Percentiles rank a stretch among this genome's conserved stretches.
These are phyloP conservation scores for Holtermanniella nyarrowii DNA, from an alignment of 768 basidiomycete genomes.

Conservation along the genomic window DNA sequence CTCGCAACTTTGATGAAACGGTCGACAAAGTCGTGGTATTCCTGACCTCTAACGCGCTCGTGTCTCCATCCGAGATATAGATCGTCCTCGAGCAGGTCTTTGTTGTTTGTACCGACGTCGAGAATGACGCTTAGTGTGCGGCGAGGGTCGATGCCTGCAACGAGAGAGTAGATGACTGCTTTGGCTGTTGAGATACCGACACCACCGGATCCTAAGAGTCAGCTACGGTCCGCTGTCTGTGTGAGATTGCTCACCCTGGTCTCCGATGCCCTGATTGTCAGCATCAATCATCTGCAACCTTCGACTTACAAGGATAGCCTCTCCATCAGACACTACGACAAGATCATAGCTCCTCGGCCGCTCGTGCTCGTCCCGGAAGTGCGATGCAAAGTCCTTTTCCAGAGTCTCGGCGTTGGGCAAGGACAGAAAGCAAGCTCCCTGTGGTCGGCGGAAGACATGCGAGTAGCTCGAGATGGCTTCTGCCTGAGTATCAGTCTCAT, in stretches of 20 bases:
- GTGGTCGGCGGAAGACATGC: constrained; percentile 64
- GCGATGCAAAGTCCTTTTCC: constrained; percentile 54
- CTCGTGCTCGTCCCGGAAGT: neutral
- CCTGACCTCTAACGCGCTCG: constrained; percentile 57
- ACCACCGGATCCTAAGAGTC: constrained; percentile 31
- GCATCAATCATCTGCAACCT: constrained; percentile 13
- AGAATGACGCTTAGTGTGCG: constrained; percentile 41
- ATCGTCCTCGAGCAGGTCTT: constrained; percentile 28
- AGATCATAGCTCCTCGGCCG: neutral
- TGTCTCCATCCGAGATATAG: constrained; percentile 54
- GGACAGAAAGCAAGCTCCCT: constrained; percentile 58
- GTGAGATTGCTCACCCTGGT: neutral
- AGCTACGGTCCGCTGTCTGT: neutral
- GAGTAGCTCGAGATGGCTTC: constrained; percentile 77
- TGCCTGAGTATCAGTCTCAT: constrained; percentile 35
- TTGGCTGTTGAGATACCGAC: constrained; percentile 49
- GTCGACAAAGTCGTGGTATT: constrained; percentile 69
- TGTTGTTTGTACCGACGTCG: constrained; percentile 42
- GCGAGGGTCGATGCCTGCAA: constrained; percentile 43
- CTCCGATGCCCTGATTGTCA: neutral
- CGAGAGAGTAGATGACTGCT: constrained; percentile 52
- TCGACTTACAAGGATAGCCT: constrained; percentile 30
- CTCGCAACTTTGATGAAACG: constrained; percentile 69
- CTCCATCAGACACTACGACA: constrained; percentile 39
- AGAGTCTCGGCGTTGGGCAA: constrained; percentile 55